A percentile compares a stretch with the other conserved stretches of the same genome.
Evolutionary conservation across 2,329 filamentous ascomycete species (phyloP).

Genomic region (Hymenoscyphus fructigenus): DNA sequence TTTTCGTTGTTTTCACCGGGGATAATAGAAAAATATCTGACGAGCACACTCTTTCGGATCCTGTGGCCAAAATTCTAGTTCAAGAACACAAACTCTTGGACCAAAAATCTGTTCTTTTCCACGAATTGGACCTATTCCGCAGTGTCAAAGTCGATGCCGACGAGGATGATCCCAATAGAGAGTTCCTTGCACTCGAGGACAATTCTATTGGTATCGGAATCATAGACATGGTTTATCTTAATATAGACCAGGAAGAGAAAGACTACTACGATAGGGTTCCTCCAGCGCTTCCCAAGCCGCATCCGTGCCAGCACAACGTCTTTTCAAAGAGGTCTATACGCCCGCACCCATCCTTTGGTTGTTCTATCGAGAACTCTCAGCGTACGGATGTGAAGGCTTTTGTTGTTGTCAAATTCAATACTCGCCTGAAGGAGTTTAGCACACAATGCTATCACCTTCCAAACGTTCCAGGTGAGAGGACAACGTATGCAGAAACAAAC

Average conservation of each 20-base stretch:
- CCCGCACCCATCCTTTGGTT: neutral
- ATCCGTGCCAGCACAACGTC: conserved; percentile 2
- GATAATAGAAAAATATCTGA: neutral
- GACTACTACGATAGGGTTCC: neutral
- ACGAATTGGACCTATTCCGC: conserved; percentile 2
- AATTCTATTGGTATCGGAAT: neutral
- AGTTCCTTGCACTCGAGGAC: conserved; percentile 7
- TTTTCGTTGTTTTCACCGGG: conserved; percentile 5
- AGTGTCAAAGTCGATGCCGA: neutral
- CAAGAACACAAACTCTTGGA: conserved; percentile 4
- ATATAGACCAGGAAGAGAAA: no score
- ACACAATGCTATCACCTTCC: conserved; percentile 12
- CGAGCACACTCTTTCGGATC: neutral
- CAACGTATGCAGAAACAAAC: neutral
- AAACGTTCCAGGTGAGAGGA: neutral
- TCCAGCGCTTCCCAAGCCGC: neutral
- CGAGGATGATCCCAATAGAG: neutral
- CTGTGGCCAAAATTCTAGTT: conserved; percentile 1
- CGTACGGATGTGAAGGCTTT: neutral
- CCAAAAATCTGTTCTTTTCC: neutral
- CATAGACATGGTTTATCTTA: neutral
- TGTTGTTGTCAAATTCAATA: conserved; percentile 18
- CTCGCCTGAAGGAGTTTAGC: conserved; percentile 13
- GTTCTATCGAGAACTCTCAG: neutral
- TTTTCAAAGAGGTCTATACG: neutral